These are phyloP conservation scores for Schwanniomyces occidentalis DNA, from an alignment of 805 yeast species.

Conservation along the genomic window DNA sequence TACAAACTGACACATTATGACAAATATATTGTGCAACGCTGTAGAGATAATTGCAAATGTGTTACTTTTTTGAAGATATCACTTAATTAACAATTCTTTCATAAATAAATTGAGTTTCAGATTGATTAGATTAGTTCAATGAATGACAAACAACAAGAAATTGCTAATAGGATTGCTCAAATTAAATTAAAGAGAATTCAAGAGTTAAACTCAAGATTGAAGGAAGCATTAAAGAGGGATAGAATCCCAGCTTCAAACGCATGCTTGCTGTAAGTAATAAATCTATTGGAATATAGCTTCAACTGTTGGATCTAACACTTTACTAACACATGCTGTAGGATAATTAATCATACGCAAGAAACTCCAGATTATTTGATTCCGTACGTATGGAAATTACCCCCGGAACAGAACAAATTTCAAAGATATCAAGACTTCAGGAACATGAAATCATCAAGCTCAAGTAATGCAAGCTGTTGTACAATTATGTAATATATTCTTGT, in stretches of 20 bases:
- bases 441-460: slow-evolving; percentile 1
- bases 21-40: too few species aligned
- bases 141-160: slow-evolving; percentile 10
- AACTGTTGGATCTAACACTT: too few species aligned
- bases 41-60: too few species aligned
- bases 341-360: slow-evolving; percentile 43
- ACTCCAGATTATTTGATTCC: slow-evolving; percentile 52
- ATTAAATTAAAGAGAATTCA: slow-evolving; percentile 62
- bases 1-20: too few species aligned
- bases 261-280: slow-evolving; percentile 39
- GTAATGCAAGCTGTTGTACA: slow-evolving; percentile 28
- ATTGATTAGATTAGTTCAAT: too few species aligned
- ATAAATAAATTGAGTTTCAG: too few species aligned
- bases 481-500: slow-evolving; percentile 22
- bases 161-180: slow-evolving; percentile 45
- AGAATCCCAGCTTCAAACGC: slow-evolving; percentile 68
- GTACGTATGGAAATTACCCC: slow-evolving; percentile 39
- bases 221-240: slow-evolving; percentile 51
- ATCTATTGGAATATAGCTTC: background rate
- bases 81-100: too few species aligned
- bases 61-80: too few species aligned
- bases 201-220: slow-evolving; percentile 55
- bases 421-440: slow-evolving; percentile 20
- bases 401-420: slow-evolving; percentile 34
- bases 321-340: too few species aligned